Base-by-base conservation (phyloP, 352 stramenopile species). In the Pythium myriotylum region DNA sequence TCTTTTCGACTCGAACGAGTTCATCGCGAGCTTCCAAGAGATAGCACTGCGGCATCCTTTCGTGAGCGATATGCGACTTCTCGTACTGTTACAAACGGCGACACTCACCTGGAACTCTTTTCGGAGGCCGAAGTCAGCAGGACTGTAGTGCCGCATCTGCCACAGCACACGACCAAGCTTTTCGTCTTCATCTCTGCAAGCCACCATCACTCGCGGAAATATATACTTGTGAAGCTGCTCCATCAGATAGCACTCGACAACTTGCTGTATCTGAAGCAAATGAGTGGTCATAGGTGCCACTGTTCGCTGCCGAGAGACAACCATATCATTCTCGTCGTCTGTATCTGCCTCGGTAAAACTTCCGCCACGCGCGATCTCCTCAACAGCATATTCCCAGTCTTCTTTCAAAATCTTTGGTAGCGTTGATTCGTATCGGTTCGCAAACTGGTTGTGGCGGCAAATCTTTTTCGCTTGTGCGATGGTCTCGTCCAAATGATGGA, bases 221-320 rank as follows among this genome's bases (percentile, higher is more conserved):
- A 91, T 60, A 12, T 73, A 50, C 12, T 73, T 67, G 37, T 93
- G 82, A 16, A 91, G 54, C 56, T 81, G 67, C 60, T 91, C 81
- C 73, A 91, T 88, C 53, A 93, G 61, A 59, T 90, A 93, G 62
- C 80, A 91, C 74, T 93, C 84, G 40, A 91, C 79, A 3, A 91
- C 81, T 14, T 93, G 84, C 27, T 90, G 77, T 48, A 91, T 88
- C 65, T 85, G 80, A 24, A 93, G 55, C 37, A 84, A 50, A 47
- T 90, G 79, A 13, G 57, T 73, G 24, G 56, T 45, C 26, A 19
- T 58, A 26, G 61, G 32, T 53, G 52, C 61, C 45, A 65, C 37
- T 40, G 60, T 33, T n/a, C 23, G 46, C 55, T 45, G 17, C 17
- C 48, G n/a, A 3, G 1, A 27, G 2, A 22, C 33, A 1, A 35